Evolutionary conservation across 805 yeast genomes (phyloP).

Genomic region (Saccharomycopsis oosterbeekiorum): DNA sequence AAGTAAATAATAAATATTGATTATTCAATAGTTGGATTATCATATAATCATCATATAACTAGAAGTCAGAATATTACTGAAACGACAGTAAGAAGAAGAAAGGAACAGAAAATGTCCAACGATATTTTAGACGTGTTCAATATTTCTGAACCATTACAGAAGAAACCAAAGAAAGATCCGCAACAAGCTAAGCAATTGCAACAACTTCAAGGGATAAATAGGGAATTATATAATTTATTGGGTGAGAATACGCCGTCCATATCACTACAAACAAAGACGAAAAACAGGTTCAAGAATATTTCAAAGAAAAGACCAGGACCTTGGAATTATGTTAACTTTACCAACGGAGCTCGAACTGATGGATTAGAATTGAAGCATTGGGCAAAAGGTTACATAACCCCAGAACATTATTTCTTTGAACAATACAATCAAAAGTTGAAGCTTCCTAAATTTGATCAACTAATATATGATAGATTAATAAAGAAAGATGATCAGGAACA

Average conservation of each 20-base stretch:
- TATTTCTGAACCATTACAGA: slow-evolving; percentile 31
- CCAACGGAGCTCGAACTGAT: slow-evolving; percentile 41
- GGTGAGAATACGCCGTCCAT: slow-evolving; percentile 91
- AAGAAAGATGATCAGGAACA: slow-evolving; percentile 26
- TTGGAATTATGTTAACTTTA: slow-evolving; percentile 67
- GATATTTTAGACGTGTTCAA: slow-evolving; percentile 74
- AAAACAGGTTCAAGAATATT: slow-evolving; percentile 8
- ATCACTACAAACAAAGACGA: background rate
- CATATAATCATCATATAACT: too few relatives aligned
- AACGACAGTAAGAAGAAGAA: background rate
- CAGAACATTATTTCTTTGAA: slow-evolving; percentile 48
- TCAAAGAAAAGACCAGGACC: slow-evolving; percentile 57
- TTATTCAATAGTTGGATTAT: too few relatives aligned
- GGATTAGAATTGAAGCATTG: slow-evolving; percentile 62
- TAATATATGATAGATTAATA: slow-evolving; percentile 48
- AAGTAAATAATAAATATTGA: too few relatives aligned
- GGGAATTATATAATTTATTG: slow-evolving; percentile 78
- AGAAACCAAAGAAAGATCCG: slow-evolving; percentile 26
- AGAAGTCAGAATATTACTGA: background rate
- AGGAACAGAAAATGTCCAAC: slow-evolving; percentile 27
- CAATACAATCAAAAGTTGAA: slow-evolving; percentile 62
- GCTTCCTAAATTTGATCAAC: slow-evolving; percentile 57
- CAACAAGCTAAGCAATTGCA: slow-evolving; percentile 18
- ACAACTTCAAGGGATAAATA: slow-evolving; percentile 60
- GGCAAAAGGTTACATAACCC: slow-evolving; percentile 51